Evolutionary conservation across 345 rosid genomes (phyloP).

Genomic region (Pistacia vera): DNA sequence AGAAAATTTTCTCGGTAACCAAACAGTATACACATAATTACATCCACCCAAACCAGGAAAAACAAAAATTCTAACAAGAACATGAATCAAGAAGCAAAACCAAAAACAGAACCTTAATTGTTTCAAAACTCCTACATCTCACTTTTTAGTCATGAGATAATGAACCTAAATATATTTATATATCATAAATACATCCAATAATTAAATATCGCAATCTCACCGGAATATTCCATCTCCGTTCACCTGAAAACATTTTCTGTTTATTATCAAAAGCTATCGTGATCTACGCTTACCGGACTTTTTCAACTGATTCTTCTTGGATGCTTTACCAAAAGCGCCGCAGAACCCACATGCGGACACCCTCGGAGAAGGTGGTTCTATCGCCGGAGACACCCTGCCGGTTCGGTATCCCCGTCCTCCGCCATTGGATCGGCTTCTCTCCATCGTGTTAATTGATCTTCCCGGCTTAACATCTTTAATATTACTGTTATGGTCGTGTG

Average conservation of each 20-base stretch:
- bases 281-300: conserved; percentile 65
- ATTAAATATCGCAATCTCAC: not conserved
- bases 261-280: conserved; percentile 25
- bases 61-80: not conserved
- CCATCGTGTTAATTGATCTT: conserved; percentile 41
- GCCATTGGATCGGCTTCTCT: conserved; percentile 85
- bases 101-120: not conserved
- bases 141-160: conserved; percentile 24
- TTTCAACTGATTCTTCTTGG: conserved; percentile 41
- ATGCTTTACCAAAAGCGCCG: conserved; percentile 54
- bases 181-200: not conserved
- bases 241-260: not conserved
- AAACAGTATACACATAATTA: conserved; percentile 26
- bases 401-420: conserved; percentile 73
- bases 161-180: too few species aligned
- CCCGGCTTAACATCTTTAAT: conserved; percentile 44
- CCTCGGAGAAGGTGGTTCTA: conserved; percentile 94
- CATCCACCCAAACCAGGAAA: conserved; percentile 13
- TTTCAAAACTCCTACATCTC: conserved; percentile 20
- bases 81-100: not conserved
- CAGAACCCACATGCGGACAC: conserved; percentile 85
- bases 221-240: conserved; percentile 24
- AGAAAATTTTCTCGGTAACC: conserved; percentile 7
- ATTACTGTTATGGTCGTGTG: conserved; percentile 25
- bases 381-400: conserved; percentile 78